Evolutionary conservation across 192 early-diverging fungal species (phyloP), one percentile per base, ranked within the genome.

Genomic region (Coemansia sp.): DNA sequence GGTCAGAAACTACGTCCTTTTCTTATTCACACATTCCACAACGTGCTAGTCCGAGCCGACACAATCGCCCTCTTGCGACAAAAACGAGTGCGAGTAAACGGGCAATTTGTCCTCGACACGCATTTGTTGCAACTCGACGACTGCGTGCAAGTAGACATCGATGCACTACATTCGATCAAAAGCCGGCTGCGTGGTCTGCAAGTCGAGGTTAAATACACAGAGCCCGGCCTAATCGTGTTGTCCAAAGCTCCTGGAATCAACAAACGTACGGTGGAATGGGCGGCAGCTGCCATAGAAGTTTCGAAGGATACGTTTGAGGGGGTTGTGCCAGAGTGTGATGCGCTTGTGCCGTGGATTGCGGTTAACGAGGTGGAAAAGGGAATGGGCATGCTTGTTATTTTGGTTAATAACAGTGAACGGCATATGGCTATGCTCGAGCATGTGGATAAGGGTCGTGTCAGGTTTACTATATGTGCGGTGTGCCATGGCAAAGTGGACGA

Each of bases 351-450:
- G 9, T 74, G 80, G 66, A 57, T 83, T 14, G 66, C 72, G 1
- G 71, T 84, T 12, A 84, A 87, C 53, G 64, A 76, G 2, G 72
- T 86, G n/a, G 84, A 86, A 25, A 88, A 87, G 52, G 83, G 84
- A 15, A 68, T 82, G 8, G 82, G 81, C 26, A 82, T 83, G 19
- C 57, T 89, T 56, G 73, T 85, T 14, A 34, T 79, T 21, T 26
- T 79, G 12, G 71, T 66, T 7, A 58, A 69, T 17, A 61, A 44
- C 15, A 44, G 49, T 7, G 46, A 78, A 64, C 60, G 20, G 36
- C 46, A 58, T 9, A 11, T 19, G 19, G 34, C 11, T 17, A 52
- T 60, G 47, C n/a, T 38, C 17, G 4, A 34, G n/a, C 23, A 28
- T 9, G 63, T 69, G 22, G 17, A 22, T 15, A 48, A 20, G 21